Evolutionary conservation across 352 stramenopile genomes (phyloP).

Genomic region (Elongisporangium undulatum): DNA sequence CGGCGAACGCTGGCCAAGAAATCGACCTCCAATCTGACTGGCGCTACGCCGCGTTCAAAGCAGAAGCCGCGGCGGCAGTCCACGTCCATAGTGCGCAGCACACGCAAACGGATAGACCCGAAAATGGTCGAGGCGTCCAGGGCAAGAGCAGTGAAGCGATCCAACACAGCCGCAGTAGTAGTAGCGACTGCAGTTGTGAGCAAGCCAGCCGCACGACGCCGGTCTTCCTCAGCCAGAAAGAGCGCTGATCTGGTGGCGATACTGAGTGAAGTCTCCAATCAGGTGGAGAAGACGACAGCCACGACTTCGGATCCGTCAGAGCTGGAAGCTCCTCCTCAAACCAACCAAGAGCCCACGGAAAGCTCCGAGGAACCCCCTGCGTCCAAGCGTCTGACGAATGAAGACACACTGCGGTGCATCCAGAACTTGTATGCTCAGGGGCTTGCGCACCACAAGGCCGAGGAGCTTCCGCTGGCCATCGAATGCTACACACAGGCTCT

Average conservation of each 20-base stretch:
- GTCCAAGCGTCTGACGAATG: constrained; percentile 1
- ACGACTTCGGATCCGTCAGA: background rate
- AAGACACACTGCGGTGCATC: constrained; percentile 26
- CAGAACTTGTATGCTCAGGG: constrained; percentile 59
- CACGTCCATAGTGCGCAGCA: background rate
- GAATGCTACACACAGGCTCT: constrained; percentile 50
- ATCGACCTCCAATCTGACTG: background rate
- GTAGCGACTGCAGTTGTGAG: background rate
- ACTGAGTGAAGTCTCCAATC: background rate
- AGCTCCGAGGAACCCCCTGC: constrained; percentile 1
- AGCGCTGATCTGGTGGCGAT: background rate
- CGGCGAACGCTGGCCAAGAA: background rate
- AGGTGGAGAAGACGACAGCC: too few relatives aligned
- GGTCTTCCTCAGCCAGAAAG: constrained; percentile 1
- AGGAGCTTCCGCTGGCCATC: constrained; percentile 38
- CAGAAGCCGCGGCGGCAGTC: background rate
- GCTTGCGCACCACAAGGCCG: constrained; percentile 47
- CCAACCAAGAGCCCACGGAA: constrained; percentile 1
- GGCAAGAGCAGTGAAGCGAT: background rate
- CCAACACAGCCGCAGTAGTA: background rate
- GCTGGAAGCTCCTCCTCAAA: background rate
- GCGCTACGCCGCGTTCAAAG: background rate
- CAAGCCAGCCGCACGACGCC: background rate
- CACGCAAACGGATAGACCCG: background rate
- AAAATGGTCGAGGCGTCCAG: background rate